These are phyloP conservation scores for Aegilops bicornis DNA, from an alignment of 176 grass and related monocot genomes.

Conservation along the genomic window DNA sequence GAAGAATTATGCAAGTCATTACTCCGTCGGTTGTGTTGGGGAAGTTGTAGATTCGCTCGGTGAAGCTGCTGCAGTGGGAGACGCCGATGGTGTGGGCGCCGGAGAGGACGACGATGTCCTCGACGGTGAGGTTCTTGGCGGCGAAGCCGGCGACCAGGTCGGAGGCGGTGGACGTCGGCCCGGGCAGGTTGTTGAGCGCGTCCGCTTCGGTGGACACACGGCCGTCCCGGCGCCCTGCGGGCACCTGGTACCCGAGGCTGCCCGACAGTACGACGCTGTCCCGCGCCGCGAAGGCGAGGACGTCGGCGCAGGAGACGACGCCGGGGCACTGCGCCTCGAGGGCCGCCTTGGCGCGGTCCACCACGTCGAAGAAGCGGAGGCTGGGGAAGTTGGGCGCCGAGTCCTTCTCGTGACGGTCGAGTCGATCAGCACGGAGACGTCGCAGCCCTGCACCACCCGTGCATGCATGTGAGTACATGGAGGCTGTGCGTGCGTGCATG, in stretches of 20 bases:
- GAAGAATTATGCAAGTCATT: neutral
- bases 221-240: conserved; percentile 48
- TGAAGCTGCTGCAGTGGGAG: conserved; percentile 46
- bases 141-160: conserved; percentile 27
- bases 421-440: conserved; percentile 57
- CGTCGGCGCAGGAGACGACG: conserved; percentile 69
- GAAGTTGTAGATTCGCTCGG: conserved; percentile 36
- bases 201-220: neutral
- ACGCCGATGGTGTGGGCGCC: conserved; percentile 64
- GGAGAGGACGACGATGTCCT: conserved; percentile 60
- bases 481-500: no score
- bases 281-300: conserved; percentile 62
- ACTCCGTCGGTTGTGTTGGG: conserved; percentile 34
- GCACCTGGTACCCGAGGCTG: conserved; percentile 36
- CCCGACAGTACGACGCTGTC: conserved; percentile 47
- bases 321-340: conserved; percentile 47
- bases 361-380: conserved; percentile 50
- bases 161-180: conserved; percentile 25
- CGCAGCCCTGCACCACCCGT: conserved; percentile 39
- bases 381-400: conserved; percentile 41
- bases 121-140: conserved; percentile 45
- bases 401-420: conserved; percentile 46
- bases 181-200: conserved; percentile 9
- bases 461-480: neutral
- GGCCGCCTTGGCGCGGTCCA: conserved; percentile 43